Percentiles rank a stretch among this genome's conserved stretches.
Evolutionary conservation across 805 yeast genomes (phyloP).

Genomic region (Starmerella powellii): DNA sequence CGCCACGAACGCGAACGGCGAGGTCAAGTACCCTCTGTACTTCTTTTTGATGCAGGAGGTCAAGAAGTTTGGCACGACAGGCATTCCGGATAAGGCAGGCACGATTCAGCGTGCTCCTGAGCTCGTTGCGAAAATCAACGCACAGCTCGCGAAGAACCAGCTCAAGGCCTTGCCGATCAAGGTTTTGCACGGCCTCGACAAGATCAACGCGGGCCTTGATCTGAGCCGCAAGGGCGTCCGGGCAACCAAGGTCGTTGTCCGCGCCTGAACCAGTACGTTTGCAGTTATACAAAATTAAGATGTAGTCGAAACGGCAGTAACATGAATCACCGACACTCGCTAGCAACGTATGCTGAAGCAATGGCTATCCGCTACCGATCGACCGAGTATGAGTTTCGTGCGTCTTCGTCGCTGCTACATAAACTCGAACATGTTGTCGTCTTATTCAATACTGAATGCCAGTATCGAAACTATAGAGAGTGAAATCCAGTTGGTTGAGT

Average conservation of each 20-base stretch:
- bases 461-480: too few species aligned
- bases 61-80: constrained; percentile 19
- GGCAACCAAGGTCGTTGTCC: constrained; percentile 23
- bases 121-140: constrained; percentile 12
- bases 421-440: too few species aligned
- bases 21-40: constrained; percentile 12
- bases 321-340: too few species aligned
- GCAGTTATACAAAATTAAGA: too few species aligned
- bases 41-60: constrained; percentile 17
- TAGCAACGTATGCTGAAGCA: too few species aligned
- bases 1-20: constrained; percentile 1
- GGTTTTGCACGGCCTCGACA: constrained; percentile 23
- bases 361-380: too few species aligned
- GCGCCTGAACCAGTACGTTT: neutral
- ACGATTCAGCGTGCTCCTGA: constrained; percentile 7
- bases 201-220: constrained; percentile 19
- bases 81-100: constrained; percentile 10
- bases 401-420: too few species aligned
- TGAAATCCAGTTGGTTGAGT: too few species aligned
- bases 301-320: too few species aligned
- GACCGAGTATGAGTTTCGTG: too few species aligned
- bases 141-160: constrained; percentile 10
- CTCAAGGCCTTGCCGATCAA: constrained; percentile 16
- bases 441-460: too few species aligned
- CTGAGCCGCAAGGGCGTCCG: constrained; percentile 20